A percentile compares a stretch with the other conserved stretches of the same genome.
phyloP scores from a whole-genome alignment of 2,329 filamentous ascomycete genomes.

The Hypomyces perniciosus region DNA sequence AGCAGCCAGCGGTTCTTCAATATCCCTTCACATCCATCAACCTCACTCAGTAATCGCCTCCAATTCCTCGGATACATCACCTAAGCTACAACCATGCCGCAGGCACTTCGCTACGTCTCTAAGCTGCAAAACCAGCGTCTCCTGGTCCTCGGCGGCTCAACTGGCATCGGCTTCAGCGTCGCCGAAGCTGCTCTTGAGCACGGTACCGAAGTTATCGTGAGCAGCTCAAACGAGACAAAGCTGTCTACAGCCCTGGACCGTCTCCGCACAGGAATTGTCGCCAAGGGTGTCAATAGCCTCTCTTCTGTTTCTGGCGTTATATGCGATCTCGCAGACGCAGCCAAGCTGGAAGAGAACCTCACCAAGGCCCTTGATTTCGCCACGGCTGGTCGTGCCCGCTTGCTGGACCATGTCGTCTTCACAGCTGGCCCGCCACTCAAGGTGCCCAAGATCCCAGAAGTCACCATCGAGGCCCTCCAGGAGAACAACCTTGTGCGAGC shows the following conservation, averaged over 20 bases:
- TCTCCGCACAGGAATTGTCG: slow-evolving; percentile 37
- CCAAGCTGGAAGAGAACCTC: slow-evolving; percentile 32
- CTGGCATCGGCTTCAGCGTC: slow-evolving; percentile 56
- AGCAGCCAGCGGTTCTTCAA: too few relatives aligned
- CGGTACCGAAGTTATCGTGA: slow-evolving; percentile 52
- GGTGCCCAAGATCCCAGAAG: too few relatives aligned
- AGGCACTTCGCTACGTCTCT: slow-evolving; percentile 18
- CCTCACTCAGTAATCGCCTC: too few relatives aligned
- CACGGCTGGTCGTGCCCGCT: slow-evolving; percentile 33
- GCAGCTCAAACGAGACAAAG: slow-evolving; percentile 48
- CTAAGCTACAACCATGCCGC: too few relatives aligned
- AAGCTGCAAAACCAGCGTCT: slow-evolving; percentile 35
- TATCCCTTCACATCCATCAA: too few relatives aligned
- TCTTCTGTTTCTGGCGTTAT: slow-evolving; percentile 19
- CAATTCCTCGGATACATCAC: too few relatives aligned
- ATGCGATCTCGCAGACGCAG: slow-evolving; percentile 16
- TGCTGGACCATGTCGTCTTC: slow-evolving; percentile 52
- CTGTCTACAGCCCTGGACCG: slow-evolving; percentile 40
- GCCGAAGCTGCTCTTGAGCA: slow-evolving; percentile 52
- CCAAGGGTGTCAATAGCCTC: slow-evolving; percentile 17
- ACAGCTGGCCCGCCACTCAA: slow-evolving; percentile 44
- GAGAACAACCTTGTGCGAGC: slow-evolving; percentile 43
- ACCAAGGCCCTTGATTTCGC: slow-evolving; percentile 42
- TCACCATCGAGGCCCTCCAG: slow-evolving; percentile 30
- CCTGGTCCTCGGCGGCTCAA: slow-evolving; percentile 58